These are phyloP conservation scores for Lagenaria siceraria DNA, from an alignment of 306 rosid genomes.

Conservation along the genomic window DNA sequence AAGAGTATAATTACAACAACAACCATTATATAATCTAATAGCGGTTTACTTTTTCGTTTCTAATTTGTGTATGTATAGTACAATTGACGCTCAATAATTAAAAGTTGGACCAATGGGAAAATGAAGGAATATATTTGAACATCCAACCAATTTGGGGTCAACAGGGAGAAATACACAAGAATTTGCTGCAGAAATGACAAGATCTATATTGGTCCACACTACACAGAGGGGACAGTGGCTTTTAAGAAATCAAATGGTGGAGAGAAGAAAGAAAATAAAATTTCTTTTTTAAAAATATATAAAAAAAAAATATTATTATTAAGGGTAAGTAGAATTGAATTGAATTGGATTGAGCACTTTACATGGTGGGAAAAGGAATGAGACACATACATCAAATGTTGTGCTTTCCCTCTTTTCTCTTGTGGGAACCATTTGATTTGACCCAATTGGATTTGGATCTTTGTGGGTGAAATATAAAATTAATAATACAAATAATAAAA, in stretches of 20 bases:
- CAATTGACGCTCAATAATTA: not conserved
- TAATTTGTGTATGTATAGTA: not conserved
- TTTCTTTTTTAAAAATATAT: too few species aligned
- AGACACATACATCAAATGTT: conserved; percentile 1
- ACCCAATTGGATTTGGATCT: not conserved
- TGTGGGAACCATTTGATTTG: not conserved
- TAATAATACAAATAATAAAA: too few species aligned
- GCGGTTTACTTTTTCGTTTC: not conserved
- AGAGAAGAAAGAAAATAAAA: not conserved
- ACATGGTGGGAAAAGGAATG: not conserved
- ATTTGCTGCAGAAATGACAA: not conserved
- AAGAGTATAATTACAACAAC: too few species aligned
- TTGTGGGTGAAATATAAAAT: too few species aligned
- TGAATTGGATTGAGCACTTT: not conserved
- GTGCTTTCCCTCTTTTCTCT: not conserved
- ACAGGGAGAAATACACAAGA: not conserved
- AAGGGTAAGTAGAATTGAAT: not conserved
- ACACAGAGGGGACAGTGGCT: not conserved
- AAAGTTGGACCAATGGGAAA: not conserved
- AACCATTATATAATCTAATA: too few species aligned
- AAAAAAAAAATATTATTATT: too few species aligned
- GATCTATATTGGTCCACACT: not conserved
- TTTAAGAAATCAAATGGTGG: not conserved
- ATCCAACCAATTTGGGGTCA: not conserved
- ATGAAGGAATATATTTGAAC: not conserved